Evolutionary conservation across 139 green algal species (phyloP).

Genomic region (Closterium sp.): DNA sequence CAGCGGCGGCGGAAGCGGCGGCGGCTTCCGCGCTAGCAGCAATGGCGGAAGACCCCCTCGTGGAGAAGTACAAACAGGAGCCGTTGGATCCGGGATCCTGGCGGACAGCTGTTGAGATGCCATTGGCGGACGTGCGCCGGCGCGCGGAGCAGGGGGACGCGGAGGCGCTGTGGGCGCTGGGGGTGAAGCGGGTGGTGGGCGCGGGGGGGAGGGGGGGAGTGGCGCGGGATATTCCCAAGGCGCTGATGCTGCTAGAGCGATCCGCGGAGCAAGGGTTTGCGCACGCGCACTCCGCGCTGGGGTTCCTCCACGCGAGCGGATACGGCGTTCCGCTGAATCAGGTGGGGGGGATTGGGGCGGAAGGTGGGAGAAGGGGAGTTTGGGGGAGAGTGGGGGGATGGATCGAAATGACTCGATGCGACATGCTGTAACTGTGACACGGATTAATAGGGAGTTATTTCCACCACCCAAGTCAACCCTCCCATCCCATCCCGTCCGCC

Average conservation of each 20-base stretch:
- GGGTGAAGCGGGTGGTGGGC: conserved; percentile 34
- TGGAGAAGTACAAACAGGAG: not conserved
- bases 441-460: too few species aligned
- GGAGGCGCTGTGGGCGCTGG: conserved; percentile 22
- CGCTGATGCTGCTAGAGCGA: conserved; percentile 8
- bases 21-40: not conserved
- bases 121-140: conserved; percentile 7
- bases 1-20: not conserved
- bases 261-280: conserved; percentile 59
- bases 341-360: not conserved
- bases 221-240: conserved; percentile 22
- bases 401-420: too few species aligned
- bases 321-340: conserved; percentile 51
- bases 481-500: not conserved
- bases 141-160: conserved; percentile 15
- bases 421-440: too few species aligned
- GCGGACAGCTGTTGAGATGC: conserved; percentile 8
- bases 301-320: conserved; percentile 86
- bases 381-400: not conserved
- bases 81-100: conserved; percentile 23
- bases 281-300: conserved; percentile 78
- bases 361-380: too few species aligned
- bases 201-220: not conserved
- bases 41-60: not conserved
- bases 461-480: not conserved